Conservation (phyloP, 495 filamentous ascomycete species). For the Saxophila tyrrhenica region DNA sequence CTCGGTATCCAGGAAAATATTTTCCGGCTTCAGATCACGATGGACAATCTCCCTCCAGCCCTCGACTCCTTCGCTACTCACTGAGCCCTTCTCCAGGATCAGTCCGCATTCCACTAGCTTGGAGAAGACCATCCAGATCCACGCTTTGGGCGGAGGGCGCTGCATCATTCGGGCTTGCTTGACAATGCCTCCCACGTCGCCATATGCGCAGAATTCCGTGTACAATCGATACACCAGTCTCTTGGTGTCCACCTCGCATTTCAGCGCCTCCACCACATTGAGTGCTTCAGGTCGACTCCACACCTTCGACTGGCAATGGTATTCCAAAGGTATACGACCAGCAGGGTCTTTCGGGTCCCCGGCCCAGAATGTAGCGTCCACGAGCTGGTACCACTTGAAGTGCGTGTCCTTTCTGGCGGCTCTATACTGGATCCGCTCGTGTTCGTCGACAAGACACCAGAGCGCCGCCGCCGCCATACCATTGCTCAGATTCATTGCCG, state of each 20-base stretch:
- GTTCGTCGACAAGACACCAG: not conserved
- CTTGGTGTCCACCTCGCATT: not conserved
- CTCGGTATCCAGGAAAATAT: slow-evolving; percentile 3
- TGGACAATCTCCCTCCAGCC: slow-evolving; percentile 2
- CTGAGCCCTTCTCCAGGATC: not conserved
- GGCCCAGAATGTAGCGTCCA: not conserved
- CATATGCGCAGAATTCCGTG: not conserved
- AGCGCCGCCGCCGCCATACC: not conserved
- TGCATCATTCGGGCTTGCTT: not conserved
- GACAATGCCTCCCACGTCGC: not conserved
- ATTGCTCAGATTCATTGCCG: not conserved
- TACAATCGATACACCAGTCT: not conserved
- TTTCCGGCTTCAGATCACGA: slow-evolving; percentile 4
- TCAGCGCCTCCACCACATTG: not conserved
- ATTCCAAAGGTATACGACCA: not conserved
- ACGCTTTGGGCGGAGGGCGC: not conserved
- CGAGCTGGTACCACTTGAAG: not conserved
- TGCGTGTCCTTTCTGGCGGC: not conserved
- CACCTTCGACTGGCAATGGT: not conserved
- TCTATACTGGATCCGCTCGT: not conserved
- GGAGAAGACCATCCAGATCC: slow-evolving; percentile 3
- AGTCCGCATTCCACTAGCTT: not conserved
- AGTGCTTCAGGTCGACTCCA: not conserved
- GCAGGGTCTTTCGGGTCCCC: not conserved
- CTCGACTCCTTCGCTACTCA: not conserved